A percentile compares a stretch with the other conserved stretches of the same genome.
These are phyloP conservation scores for Emergomyces orientalis DNA, from an alignment of 2,329 filamentous ascomycete species.

Conservation along the genomic window DNA sequence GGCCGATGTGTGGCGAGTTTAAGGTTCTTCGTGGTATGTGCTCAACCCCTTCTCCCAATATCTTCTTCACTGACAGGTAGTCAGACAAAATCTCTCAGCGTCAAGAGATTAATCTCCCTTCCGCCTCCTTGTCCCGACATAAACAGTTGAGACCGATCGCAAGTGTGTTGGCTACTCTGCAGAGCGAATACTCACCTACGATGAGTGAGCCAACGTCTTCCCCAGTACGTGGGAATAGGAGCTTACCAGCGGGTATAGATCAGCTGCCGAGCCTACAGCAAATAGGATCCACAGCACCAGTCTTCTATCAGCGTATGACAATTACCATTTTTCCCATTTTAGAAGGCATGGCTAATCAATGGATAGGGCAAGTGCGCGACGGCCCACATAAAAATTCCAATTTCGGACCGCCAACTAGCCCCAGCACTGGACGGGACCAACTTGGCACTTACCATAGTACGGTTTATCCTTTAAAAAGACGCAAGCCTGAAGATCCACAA, in stretches of 20 bases:
- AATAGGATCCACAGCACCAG: neutral
- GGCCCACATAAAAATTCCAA: neutral
- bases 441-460: neutral
- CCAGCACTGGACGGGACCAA: neutral
- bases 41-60: neutral
- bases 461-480: neutral
- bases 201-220: neutral
- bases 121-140: neutral
- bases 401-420: neutral
- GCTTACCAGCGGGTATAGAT: neutral
- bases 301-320: neutral
- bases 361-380: neutral
- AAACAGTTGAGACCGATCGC: neutral
- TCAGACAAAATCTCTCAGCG: neutral
- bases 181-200: neutral
- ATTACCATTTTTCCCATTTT: neutral
- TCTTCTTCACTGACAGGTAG: neutral
- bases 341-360: neutral
- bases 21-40: neutral
- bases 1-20: neutral
- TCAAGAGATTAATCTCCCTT: neutral
- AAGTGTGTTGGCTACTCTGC: neutral
- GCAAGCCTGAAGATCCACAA: neutral
- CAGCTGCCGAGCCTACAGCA: neutral
- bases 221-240: neutral